phyloP scores from a whole-genome alignment of 257 asterid genomes.

The Haberlea rhodopensis region DNA sequence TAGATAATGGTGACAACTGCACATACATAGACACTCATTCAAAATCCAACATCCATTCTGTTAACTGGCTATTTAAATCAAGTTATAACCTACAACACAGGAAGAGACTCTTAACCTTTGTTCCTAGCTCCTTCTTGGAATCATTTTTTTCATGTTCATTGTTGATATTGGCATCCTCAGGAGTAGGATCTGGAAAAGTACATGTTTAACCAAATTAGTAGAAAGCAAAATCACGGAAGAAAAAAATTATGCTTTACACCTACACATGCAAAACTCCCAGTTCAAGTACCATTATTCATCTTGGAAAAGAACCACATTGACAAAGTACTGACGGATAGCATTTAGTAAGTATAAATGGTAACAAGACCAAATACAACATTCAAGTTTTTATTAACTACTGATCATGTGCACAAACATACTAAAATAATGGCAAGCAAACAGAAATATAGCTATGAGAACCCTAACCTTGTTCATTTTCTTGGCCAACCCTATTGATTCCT shows the following conservation, averaged over 20 bases:
- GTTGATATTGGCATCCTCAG: constrained; percentile 40
- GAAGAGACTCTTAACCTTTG: constrained; percentile 54
- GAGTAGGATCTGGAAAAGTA: constrained; percentile 41
- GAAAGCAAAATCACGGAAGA: not conserved
- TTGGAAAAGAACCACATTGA: constrained; percentile 3
- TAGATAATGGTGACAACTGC: constrained; percentile 91
- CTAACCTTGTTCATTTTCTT: constrained; percentile 73
- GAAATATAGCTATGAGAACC: constrained; percentile 20
- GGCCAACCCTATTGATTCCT: constrained; percentile 94
- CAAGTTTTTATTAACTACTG: not conserved
- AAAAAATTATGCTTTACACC: not conserved
- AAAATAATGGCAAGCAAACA: constrained; percentile 5
- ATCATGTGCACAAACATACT: not conserved
- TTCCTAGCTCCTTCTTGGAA: constrained; percentile 57
- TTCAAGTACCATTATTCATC: not conserved
- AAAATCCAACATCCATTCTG: constrained; percentile 20
- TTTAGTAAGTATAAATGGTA: not conserved
- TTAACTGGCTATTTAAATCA: constrained; percentile 9
- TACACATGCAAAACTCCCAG: not conserved
- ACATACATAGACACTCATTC: constrained; percentile 26
- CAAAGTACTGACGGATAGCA: constrained; percentile 19
- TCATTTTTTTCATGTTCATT: constrained; percentile 44
- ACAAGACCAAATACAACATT: not conserved
- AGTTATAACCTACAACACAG: constrained; percentile 11
- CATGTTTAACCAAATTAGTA: constrained; percentile 14